Percentiles rank a stretch among this genome's conserved stretches.
These are phyloP conservation scores for Candida alai DNA, from an alignment of 805 yeast genomes.

Conservation along the genomic window DNA sequence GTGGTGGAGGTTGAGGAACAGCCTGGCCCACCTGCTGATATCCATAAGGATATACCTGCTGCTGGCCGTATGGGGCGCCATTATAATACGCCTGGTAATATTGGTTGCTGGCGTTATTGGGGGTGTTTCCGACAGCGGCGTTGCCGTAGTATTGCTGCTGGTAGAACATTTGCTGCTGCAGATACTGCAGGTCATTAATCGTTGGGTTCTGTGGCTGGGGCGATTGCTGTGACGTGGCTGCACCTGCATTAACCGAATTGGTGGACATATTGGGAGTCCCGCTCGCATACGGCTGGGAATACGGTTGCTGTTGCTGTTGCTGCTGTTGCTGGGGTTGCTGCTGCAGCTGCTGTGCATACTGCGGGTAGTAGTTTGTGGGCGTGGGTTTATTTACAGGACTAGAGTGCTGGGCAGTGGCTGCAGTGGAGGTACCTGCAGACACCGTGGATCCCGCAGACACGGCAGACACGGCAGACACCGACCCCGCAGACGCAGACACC, in stretches of 20 bases:
- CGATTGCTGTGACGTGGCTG: conserved; percentile 4
- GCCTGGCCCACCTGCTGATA: conserved; percentile 6
- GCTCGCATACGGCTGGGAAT: conserved; percentile 2
- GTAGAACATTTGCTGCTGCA: not conserved
- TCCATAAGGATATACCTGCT: conserved; percentile 7
- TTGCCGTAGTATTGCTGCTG: conserved; percentile 2
- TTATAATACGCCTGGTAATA: conserved; percentile 7
- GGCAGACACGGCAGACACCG: conserved; percentile 1
- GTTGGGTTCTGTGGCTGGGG: conserved; percentile 3
- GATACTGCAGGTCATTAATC: conserved; percentile 3
- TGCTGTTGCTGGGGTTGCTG: conserved; percentile 4
- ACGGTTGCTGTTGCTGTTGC: conserved; percentile 4
- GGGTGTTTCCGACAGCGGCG: conserved; percentile 4
- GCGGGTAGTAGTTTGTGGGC: conserved; percentile 7
- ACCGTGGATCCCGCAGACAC: conserved; percentile 1
- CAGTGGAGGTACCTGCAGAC: conserved; percentile 2
- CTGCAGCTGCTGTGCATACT: conserved; percentile 8
- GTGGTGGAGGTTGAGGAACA: conserved; percentile 21
- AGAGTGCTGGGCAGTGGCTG: not conserved
- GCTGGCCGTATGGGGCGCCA: conserved; percentile 5
- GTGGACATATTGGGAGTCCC: conserved; percentile 2
- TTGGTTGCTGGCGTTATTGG: conserved; percentile 3
- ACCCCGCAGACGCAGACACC: conserved; percentile 13
- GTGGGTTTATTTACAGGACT: conserved; percentile 1
- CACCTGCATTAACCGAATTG: conserved; percentile 1